phyloP scores from a whole-genome alignment of 1,284 basidiomycete genomes.

The Trametes hirsuta region DNA sequence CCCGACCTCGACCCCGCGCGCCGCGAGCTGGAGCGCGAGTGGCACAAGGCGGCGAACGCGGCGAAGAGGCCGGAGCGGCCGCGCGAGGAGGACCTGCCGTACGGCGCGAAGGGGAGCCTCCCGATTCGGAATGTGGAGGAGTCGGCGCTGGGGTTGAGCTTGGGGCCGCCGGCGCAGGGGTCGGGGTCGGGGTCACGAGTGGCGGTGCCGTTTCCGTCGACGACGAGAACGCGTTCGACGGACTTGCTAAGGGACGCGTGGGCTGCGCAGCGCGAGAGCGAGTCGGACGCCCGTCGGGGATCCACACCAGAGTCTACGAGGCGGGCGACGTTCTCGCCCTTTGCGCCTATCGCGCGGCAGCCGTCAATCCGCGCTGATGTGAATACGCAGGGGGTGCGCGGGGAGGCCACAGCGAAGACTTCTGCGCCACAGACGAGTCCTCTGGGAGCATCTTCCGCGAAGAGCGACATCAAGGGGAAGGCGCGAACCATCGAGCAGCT shows the following conservation, averaged over 20 bases:
- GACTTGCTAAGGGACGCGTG: too few species aligned
- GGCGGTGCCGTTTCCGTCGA: not conserved
- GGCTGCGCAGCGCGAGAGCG: not conserved
- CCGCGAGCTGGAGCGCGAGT: not conserved
- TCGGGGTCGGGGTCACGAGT: not conserved
- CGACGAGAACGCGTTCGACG: not conserved
- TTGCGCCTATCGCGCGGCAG: not conserved
- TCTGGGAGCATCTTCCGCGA: too few species aligned
- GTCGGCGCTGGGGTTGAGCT: not conserved
- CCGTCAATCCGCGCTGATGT: not conserved
- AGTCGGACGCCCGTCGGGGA: not conserved
- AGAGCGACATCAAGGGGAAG: not conserved
- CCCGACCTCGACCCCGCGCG: not conserved
- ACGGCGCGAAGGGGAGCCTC: conserved; percentile 3
- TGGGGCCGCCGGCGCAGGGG: not conserved
- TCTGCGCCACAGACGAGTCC: not conserved
- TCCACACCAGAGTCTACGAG: not conserved
- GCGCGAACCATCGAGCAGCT: not conserved
- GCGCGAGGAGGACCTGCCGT: conserved; percentile 5
- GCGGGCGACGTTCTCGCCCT: conserved; percentile 1
- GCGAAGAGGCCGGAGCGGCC: conserved; percentile 4
- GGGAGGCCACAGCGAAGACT: not conserved
- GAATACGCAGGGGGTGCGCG: not conserved
- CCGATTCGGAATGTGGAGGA: not conserved
- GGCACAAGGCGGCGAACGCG: not conserved